A percentile compares a stretch with the other conserved stretches of the same genome.
Evolutionary conservation across 495 filamentous ascomycete genomes (phyloP).

Genomic region (Hypoxylon rickii): DNA sequence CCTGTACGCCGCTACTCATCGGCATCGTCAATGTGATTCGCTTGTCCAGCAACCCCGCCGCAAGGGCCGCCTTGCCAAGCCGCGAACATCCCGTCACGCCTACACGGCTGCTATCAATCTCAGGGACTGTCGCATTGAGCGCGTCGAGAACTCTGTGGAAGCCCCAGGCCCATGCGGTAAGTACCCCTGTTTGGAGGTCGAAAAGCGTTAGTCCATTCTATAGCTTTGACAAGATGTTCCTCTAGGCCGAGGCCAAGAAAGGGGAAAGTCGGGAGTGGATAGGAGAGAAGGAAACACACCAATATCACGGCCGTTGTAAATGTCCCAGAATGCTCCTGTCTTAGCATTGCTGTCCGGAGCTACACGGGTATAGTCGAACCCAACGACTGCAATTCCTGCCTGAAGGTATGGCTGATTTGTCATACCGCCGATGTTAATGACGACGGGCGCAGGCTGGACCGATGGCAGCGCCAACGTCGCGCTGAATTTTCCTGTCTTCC

Average conservation of each 20-base stretch:
- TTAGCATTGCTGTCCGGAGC: constrained; percentile 57
- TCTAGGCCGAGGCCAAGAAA: no score
- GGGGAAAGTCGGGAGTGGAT: not conserved
- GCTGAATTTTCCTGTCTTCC: constrained; percentile 51
- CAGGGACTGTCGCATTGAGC: constrained; percentile 52
- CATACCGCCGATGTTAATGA: constrained; percentile 61
- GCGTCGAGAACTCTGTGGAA: constrained; percentile 59
- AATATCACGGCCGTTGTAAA: constrained; percentile 58
- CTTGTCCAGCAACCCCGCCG: constrained; percentile 55
- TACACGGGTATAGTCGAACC: constrained; percentile 56
- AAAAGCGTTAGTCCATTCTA: not conserved
- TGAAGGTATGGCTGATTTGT: constrained; percentile 54
- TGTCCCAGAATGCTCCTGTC: constrained; percentile 56
- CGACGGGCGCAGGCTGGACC: constrained; percentile 50
- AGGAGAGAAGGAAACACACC: constrained; percentile 37
- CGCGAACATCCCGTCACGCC: constrained; percentile 59
- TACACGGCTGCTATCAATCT: constrained; percentile 52
- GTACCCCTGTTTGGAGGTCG: constrained; percentile 44
- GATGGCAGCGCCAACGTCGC: constrained; percentile 51
- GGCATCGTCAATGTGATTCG: constrained; percentile 61
- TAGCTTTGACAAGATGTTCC: not conserved
- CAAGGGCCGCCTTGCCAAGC: constrained; percentile 57
- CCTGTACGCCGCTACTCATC: constrained; percentile 59
- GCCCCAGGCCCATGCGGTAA: constrained; percentile 60
- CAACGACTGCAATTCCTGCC: constrained; percentile 55